These are phyloP conservation scores for Breviolum minutum DNA, from an alignment of 73 alveolate genomes.

Conservation along the genomic window DNA sequence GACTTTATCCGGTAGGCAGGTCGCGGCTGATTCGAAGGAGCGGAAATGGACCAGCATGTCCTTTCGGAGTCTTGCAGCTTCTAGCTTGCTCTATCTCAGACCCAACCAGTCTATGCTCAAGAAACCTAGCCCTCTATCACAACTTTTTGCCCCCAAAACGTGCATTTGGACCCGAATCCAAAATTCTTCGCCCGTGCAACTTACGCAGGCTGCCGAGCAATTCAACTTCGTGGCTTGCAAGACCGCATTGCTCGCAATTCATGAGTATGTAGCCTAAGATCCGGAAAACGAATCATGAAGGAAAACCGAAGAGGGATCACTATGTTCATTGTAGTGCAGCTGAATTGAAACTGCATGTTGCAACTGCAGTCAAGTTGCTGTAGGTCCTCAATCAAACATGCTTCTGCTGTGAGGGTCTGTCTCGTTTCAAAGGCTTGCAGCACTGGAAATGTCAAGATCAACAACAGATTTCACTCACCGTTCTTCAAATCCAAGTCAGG, in stretches of 20 bases:
- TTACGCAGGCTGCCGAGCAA: constrained; percentile 75
- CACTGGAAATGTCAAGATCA: background rate
- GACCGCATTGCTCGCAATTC: constrained; percentile 88
- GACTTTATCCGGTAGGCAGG: constrained; percentile 2
- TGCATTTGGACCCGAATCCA: constrained; percentile 35
- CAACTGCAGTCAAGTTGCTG: background rate
- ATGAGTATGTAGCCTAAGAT: constrained; percentile 40
- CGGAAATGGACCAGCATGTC: constrained; percentile 72
- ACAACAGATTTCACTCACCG: no score
- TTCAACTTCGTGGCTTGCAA: constrained; percentile 68
- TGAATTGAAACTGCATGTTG: no score
- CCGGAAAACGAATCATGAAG: no score
- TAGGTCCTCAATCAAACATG: background rate
- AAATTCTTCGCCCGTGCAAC: constrained; percentile 64
- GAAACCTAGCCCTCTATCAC: background rate
- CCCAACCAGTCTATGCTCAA: background rate
- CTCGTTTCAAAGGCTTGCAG: background rate
- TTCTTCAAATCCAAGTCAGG: no score
- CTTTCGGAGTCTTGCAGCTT: background rate
- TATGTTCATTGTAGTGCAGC: no score
- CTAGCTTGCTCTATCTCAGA: background rate
- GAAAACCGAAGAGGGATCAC: background rate
- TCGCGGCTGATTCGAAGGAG: constrained; percentile 48
- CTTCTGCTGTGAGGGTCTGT: no score
- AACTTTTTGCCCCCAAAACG: constrained; percentile 6